Evolutionary conservation across 1,284 basidiomycete genomes (phyloP).

Genomic region (Microbotryum intermedium): DNA sequence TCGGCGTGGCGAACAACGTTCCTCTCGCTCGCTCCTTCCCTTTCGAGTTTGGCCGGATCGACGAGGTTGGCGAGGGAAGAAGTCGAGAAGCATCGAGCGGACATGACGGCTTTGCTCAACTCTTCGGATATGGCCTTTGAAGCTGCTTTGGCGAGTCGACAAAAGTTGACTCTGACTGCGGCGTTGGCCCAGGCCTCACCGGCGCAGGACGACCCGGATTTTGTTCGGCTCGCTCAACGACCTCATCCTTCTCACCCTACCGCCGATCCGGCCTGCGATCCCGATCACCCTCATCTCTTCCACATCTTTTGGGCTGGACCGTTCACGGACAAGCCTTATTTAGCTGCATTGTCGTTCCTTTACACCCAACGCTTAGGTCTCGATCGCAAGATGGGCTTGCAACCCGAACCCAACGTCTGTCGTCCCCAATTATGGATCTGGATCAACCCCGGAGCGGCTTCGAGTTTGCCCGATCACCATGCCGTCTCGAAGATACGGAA

Average conservation of each 20-base stretch:
- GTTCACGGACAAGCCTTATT: conserved; percentile 76
- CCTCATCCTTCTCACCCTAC: conserved; percentile 33
- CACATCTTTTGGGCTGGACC: conserved; percentile 81
- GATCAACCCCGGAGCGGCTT: conserved; percentile 67
- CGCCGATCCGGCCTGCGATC: conserved; percentile 51
- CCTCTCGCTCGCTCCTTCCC: conserved; percentile 1
- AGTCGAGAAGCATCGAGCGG: conserved; percentile 10
- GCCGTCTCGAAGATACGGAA: conserved; percentile 60
- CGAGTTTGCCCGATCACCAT: conserved; percentile 59
- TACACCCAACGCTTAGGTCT: conserved; percentile 73
- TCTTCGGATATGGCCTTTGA: not conserved
- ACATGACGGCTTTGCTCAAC: conserved; percentile 14
- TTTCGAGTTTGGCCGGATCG: not conserved
- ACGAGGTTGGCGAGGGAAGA: not conserved
- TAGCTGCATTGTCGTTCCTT: conserved; percentile 65
- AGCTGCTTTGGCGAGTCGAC: not conserved
- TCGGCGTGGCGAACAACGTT: conserved; percentile 48
- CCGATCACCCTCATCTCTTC: conserved; percentile 61
- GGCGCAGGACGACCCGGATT: not conserved
- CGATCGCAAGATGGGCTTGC: conserved; percentile 34
- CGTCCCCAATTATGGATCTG: conserved; percentile 76
- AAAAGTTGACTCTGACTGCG: not conserved
- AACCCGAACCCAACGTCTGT: conserved; percentile 43
- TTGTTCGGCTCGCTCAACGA: conserved; percentile 1
- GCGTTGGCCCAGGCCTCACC: not conserved